phyloP scores from a whole-genome alignment of 352 stramenopile species.

The Albugo candida region DNA sequence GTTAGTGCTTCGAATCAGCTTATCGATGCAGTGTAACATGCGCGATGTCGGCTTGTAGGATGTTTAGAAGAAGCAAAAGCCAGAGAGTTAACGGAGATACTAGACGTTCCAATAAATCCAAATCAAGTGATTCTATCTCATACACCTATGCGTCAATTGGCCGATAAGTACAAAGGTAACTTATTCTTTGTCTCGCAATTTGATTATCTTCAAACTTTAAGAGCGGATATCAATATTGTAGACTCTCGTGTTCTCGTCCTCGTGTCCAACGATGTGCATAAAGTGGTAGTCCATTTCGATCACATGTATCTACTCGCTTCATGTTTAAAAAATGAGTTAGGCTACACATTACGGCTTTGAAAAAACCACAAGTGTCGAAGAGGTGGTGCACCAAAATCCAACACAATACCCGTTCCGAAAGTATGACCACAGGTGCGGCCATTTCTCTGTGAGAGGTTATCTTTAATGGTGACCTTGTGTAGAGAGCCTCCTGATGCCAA shows the following conservation, averaged over 20 bases:
- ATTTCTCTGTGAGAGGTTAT: background rate
- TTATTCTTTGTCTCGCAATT: background rate
- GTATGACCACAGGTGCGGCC: constrained; percentile 44
- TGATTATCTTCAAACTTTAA: background rate
- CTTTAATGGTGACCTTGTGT: background rate
- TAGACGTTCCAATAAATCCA: constrained; percentile 41
- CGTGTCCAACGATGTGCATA: constrained; percentile 63
- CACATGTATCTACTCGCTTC: background rate
- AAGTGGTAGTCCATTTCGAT: constrained; percentile 19
- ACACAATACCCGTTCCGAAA: constrained; percentile 62
- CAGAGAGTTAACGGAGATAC: constrained; percentile 32
- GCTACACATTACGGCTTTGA: constrained; percentile 55
- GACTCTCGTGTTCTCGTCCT: constrained; percentile 74
- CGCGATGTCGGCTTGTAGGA: constrained; percentile 10
- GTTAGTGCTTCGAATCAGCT: background rate
- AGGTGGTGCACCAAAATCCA: constrained; percentile 47
- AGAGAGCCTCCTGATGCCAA: constrained; percentile 32
- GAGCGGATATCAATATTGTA: constrained; percentile 4
- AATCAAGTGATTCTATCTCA: constrained; percentile 75
- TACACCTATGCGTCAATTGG: constrained; percentile 74
- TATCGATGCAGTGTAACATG: background rate
- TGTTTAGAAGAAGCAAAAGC: constrained; percentile 77
- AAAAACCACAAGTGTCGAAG: constrained; percentile 54
- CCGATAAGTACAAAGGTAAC: constrained; percentile 31
- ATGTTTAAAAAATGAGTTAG: constrained; percentile 1